phyloP scores from a whole-genome alignment of 192 early-diverging fungal species.

The Diversispora epigaea region DNA sequence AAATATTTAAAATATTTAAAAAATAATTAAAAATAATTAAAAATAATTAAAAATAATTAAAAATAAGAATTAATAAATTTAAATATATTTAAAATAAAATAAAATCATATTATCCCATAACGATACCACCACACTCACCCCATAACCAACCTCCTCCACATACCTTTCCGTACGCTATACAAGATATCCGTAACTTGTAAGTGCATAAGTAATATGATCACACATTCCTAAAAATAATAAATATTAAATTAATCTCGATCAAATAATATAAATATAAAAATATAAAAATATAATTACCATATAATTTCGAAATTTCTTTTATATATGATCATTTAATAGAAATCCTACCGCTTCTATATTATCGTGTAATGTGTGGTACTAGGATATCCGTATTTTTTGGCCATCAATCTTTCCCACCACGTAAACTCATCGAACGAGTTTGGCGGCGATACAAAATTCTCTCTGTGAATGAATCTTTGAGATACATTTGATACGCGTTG shows the following conservation, averaged over 20 bases:
- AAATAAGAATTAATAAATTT: not conserved
- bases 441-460: constrained; percentile 76
- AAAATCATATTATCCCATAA: too few species aligned
- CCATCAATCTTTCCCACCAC: constrained; percentile 59
- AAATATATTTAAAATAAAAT: too few species aligned
- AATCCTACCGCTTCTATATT: constrained; percentile 78
- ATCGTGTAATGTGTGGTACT: constrained; percentile 81
- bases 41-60: not conserved
- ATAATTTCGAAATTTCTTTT: constrained; percentile 54
- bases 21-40: too few species aligned
- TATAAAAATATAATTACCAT: constrained; percentile 42
- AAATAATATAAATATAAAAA: not conserved
- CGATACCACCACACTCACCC: too few species aligned
- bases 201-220: constrained; percentile 80
- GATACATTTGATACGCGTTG: constrained; percentile 98
- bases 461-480: constrained; percentile 61
- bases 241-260: not conserved
- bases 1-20: too few species aligned
- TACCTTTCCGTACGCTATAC: constrained; percentile 94
- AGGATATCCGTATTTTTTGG: constrained; percentile 62
- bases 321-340: constrained; percentile 54
- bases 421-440: constrained; percentile 83
- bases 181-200: constrained; percentile 72
- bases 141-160: constrained; percentile 46
- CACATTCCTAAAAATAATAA: constrained; percentile 71